Evolutionary conservation across 2,329 filamentous ascomycete species (phyloP).

Genomic region (Diaporthe sp.): DNA sequence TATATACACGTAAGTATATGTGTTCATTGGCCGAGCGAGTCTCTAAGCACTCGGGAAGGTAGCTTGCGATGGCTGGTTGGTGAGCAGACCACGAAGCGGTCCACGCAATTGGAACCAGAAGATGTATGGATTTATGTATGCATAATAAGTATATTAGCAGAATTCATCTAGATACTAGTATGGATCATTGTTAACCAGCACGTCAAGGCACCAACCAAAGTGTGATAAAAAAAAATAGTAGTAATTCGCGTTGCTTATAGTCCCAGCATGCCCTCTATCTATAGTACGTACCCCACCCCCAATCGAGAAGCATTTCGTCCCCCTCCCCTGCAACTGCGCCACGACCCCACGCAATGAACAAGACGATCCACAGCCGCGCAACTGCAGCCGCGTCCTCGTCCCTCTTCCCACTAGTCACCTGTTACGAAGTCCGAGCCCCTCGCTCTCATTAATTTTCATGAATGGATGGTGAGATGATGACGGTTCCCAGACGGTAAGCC

Average conservation of each 20-base stretch:
- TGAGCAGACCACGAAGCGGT: background rate
- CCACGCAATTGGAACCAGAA: no score
- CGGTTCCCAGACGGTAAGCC: no score
- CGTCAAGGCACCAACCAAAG: background rate
- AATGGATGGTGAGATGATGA: constrained; percentile 8
- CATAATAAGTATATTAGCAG: background rate
- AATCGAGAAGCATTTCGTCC: background rate
- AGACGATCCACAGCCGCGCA: constrained; percentile 29
- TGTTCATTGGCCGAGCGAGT: background rate
- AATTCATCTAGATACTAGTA: background rate
- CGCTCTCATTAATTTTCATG: background rate
- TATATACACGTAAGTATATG: background rate
- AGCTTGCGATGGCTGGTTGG: background rate
- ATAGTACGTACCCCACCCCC: background rate
- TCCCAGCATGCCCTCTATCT: background rate
- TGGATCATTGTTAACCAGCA: background rate
- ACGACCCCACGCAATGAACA: background rate
- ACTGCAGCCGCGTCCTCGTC: constrained; percentile 28
- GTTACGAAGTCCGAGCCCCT: background rate
- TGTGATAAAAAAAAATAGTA: background rate
- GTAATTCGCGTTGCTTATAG: background rate
- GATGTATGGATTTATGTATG: background rate
- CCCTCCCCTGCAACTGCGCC: background rate
- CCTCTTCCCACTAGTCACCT: background rate
- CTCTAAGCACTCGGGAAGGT: background rate